Conservation (phyloP, 148 eudicot genomes). For the Rhododendron mucronatum region DNA sequence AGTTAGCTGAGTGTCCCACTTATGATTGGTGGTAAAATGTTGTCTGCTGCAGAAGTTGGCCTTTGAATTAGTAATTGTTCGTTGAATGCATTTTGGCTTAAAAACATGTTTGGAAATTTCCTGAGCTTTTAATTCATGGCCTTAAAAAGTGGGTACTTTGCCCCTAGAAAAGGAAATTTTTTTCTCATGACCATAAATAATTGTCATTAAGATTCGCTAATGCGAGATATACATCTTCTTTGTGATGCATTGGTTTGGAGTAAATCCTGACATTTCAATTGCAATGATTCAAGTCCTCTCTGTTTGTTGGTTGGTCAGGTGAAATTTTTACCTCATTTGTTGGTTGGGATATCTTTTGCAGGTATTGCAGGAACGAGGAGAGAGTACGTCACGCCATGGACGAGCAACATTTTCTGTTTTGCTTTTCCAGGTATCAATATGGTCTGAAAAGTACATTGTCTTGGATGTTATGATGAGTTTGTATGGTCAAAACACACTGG, state of each 20-base stretch:
- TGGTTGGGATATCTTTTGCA: constrained; percentile 27
- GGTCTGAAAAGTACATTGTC: neutral
- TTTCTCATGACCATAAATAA: neutral
- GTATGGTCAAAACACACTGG: neutral
- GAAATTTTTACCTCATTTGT: neutral
- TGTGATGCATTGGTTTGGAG: neutral
- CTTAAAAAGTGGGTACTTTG: neutral
- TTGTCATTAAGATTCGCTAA: neutral
- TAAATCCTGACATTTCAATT: neutral
- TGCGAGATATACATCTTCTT: neutral
- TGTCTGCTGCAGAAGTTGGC: neutral
- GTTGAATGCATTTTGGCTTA: neutral
- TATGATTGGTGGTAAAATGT: neutral
- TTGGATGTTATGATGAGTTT: neutral
- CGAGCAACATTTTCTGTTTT: constrained; percentile 98
- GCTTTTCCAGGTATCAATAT: constrained; percentile 76
- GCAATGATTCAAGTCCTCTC: neutral
- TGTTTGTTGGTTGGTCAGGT: neutral
- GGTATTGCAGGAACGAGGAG: constrained; percentile 99
- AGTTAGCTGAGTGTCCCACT: neutral
- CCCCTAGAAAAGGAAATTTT: neutral
- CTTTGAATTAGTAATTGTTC: neutral
- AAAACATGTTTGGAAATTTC: neutral
- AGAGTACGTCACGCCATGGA: constrained; percentile 98
- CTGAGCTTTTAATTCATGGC: neutral